Evolutionary conservation across 1,284 basidiomycete genomes (phyloP).

Genomic region (Ustilago vetiveriae): DNA sequence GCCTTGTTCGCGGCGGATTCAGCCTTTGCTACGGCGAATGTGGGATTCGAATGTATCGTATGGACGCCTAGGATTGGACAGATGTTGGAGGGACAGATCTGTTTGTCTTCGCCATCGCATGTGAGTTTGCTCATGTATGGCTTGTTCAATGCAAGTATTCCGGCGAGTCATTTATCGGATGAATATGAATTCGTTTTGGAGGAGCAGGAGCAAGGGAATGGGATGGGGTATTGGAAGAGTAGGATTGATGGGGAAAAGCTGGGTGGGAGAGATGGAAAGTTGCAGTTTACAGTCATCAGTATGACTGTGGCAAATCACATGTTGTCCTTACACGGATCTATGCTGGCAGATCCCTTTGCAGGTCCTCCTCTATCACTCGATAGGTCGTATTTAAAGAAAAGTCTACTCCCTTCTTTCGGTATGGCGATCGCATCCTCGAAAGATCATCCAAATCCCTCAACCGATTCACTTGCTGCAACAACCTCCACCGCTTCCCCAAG

Average conservation of each 20-base stretch:
- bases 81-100: conserved; percentile 85
- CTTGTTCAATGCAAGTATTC: conserved; percentile 97
- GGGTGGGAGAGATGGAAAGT: conserved; percentile 76
- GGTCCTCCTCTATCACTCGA: conserved; percentile 52
- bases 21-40: conserved; percentile 81
- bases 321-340: conserved; percentile 89
- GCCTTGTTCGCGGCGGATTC: conserved; percentile 83
- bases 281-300: conserved; percentile 91
- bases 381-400: conserved; percentile 38
- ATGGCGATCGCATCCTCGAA: too few relatives aligned
- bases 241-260: conserved; percentile 76
- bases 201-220: conserved; percentile 55
- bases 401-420: conserved; percentile 31
- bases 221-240: conserved; percentile 81
- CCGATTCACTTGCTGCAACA: neutral
- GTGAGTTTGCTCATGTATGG: conserved; percentile 89
- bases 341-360: conserved; percentile 85
- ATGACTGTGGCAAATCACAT: conserved; percentile 93
- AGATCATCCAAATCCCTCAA: neutral
- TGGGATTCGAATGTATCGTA: conserved; percentile 83
- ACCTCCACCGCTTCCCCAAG: conserved; percentile 8
- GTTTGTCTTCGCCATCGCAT: conserved; percentile 90
- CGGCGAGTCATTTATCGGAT: conserved; percentile 85
- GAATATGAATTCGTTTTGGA: conserved; percentile 87
- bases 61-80: conserved; percentile 90